Base-by-base conservation (phyloP, 1,284 basidiomycete genomes). In the Tremellales sp. region DNA sequence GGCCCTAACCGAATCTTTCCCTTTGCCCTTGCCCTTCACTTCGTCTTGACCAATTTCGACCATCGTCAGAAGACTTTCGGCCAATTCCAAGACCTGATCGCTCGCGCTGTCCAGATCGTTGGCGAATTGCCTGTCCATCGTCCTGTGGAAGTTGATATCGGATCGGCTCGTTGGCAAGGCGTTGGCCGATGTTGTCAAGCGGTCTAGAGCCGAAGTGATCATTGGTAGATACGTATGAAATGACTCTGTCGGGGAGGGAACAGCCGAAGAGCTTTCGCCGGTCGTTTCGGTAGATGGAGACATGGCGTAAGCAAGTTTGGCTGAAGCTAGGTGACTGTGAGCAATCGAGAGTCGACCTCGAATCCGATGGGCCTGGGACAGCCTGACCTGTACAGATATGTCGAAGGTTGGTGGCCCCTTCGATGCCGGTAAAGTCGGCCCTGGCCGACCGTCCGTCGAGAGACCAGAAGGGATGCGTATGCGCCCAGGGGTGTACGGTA, bases 121-220 rank as follows among this genome's bases (percentile, higher is more conserved):
- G 2, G 84, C 84, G 53, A 94, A 79, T 12, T 75, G 77, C 13
- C 80, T 74, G 70, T 93, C 86, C 56, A 96, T 80, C 2, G 90
- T 87, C 35, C 87, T 83, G 72, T 94, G 86, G 70, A 93, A 94
- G 40, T 79, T 75, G 52, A 94, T 75, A 72, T 93, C 90, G 10
- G 72, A 75, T 49, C 75, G 70, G 11, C 11, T 21, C 2, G 70
- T 64, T 0, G 78, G 74, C 7, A 75, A 63, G 17, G 65, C 59
- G 3, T 62, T 62, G 2, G 73, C 71, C 17, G 65, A 55, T 12
- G 64, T 64, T 3, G 74, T 75, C 23, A 68, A 53, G 3, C 47
- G 53, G 26, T 72, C 69, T 1, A 76, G 60, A 23, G 66, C 60
- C 5, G 57, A 37, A 17, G 68, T 70, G 39, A 74, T 55, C 17